Evolutionary conservation across 495 filamentous ascomycete genomes (phyloP).

Genomic region (Talaromyces ruber): DNA sequence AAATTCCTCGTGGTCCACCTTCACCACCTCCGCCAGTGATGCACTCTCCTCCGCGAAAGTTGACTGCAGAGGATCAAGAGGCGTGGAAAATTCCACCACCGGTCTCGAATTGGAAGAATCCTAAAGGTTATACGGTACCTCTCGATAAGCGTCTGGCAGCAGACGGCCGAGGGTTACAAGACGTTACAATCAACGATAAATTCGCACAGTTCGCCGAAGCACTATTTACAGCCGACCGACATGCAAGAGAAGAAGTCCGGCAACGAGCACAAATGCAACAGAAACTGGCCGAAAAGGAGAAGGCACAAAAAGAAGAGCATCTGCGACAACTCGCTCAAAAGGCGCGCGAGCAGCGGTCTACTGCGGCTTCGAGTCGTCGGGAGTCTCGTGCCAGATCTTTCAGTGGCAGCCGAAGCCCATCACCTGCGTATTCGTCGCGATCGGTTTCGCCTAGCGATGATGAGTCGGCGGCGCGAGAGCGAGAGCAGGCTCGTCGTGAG

Average conservation of each 20-base stretch:
- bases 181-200: constrained; percentile 97
- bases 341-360: constrained; percentile 71
- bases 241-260: constrained; percentile 91
- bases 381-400: constrained; percentile 32
- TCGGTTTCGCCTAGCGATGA: constrained; percentile 52
- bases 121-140: constrained; percentile 95
- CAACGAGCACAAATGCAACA: constrained; percentile 94
- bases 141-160: constrained; percentile 96
- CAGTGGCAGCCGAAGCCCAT: constrained; percentile 42
- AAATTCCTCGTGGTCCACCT: constrained; percentile 91
- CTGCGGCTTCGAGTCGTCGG: constrained; percentile 36
- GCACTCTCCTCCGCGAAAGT: constrained; percentile 89
- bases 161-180: constrained; percentile 84
- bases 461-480: constrained; percentile 58
- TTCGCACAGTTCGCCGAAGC: constrained; percentile 96
- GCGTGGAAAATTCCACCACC: constrained; percentile 93
- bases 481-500: constrained; percentile 70
- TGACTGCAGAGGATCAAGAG: constrained; percentile 96
- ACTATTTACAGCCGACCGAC: constrained; percentile 85
- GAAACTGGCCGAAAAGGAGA: constrained; percentile 93
- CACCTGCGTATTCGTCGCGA: constrained; percentile 46
- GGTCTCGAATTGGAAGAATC: constrained; percentile 98
- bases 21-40: constrained; percentile 89
- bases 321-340: constrained; percentile 84
- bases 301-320: constrained; percentile 85